A percentile compares a stretch with the other conserved stretches of the same genome.
Evolutionary conservation across 768 basidiomycete genomes (phyloP).

Genomic region (Suillus subluteus): DNA sequence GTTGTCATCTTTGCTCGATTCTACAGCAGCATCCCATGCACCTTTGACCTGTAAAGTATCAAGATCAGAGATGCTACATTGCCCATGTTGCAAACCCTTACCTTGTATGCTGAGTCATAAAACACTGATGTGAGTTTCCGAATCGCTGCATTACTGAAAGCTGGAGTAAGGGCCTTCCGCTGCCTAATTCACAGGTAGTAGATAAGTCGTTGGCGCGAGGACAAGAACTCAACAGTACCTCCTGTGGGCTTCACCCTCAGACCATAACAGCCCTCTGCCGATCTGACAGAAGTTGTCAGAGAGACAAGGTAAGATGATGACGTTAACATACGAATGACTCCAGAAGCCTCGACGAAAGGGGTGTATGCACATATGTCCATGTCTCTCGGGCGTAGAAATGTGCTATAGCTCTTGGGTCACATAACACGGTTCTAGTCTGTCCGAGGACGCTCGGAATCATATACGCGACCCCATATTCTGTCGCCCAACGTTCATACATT

Average conservation of each 20-base stretch:
- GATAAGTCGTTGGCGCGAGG: constrained; percentile 28
- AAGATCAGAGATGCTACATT: neutral
- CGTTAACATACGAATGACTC: constrained; percentile 22
- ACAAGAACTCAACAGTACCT: constrained; percentile 31
- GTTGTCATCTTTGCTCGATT: constrained; percentile 24
- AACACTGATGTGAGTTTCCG: constrained; percentile 40
- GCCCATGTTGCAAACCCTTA: constrained; percentile 16
- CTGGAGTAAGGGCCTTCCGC: constrained; percentile 43
- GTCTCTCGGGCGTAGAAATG: constrained; percentile 57
- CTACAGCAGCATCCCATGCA: constrained; percentile 34
- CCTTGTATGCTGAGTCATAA: constrained; percentile 47
- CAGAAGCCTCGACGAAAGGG: constrained; percentile 34
- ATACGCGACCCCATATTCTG: constrained; percentile 25
- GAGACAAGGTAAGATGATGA: neutral
- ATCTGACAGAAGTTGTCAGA: constrained; percentile 5
- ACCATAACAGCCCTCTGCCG: constrained; percentile 35
- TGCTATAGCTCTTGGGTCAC: constrained; percentile 52
- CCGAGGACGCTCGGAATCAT: constrained; percentile 22
- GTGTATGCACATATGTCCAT: constrained; percentile 47
- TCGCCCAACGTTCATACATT: constrained; percentile 27
- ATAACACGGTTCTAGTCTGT: constrained; percentile 19
- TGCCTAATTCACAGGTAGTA: constrained; percentile 24
- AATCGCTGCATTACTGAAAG: constrained; percentile 46
- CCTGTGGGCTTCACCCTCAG: constrained; percentile 46
- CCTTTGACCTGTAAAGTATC: constrained; percentile 30